Percentiles rank a stretch among this genome's conserved stretches.
These are phyloP conservation scores for Mortierella sp. DNA, from an alignment of 371 early-diverging fungal genomes.

Conservation along the genomic window DNA sequence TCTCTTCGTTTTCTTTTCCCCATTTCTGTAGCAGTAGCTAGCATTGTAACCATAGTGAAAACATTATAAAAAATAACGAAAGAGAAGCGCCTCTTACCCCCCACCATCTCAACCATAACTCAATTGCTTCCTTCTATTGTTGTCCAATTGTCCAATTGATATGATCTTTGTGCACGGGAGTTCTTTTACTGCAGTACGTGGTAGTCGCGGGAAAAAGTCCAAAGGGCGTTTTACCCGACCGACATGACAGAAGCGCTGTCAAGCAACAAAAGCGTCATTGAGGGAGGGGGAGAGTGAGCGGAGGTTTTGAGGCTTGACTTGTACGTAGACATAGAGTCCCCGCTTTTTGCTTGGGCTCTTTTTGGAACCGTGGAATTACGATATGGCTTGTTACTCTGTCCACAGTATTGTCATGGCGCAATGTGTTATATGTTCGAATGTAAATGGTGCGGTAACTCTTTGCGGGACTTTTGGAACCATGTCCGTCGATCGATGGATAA, in stretches of 20 bases:
- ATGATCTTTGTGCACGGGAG: background rate
- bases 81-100: background rate
- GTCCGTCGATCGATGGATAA: background rate
- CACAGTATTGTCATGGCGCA: background rate
- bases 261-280: background rate
- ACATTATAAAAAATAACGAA: background rate
- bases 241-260: background rate
- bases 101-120: background rate
- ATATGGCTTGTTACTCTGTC: background rate
- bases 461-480: no score
- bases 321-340: no score
- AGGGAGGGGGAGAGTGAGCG: no score
- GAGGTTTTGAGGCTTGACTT: no score
- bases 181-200: background rate
- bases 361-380: background rate
- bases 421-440: background rate
- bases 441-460: background rate
- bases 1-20: background rate
- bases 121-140: background rate
- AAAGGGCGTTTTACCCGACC: background rate
- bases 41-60: constrained; percentile 12
- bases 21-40: constrained; percentile 9
- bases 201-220: background rate
- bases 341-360: background rate
- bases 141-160: background rate